These are phyloP conservation scores for Sphaerulina musiva DNA, from an alignment of 2,329 filamentous ascomycete species.

Conservation along the genomic window DNA sequence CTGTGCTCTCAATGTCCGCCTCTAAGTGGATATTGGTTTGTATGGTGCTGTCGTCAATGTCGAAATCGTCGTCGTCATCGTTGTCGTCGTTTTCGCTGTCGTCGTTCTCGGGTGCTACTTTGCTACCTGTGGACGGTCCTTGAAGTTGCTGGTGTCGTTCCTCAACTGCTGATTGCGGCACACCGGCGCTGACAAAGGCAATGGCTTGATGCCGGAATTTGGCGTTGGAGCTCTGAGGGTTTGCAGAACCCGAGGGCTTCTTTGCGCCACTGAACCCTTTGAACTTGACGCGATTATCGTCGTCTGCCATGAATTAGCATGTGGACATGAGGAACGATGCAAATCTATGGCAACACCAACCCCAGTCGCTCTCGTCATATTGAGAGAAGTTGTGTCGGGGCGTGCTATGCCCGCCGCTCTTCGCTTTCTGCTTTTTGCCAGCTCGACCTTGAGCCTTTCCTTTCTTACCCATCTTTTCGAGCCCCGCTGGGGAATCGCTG, in stretches of 20 bases:
- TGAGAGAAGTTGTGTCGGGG: slow-evolving; percentile 10
- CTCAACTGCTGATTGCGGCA: slow-evolving; percentile 34
- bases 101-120: slow-evolving; percentile 15
- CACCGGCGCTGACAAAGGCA: slow-evolving; percentile 56
- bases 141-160: slow-evolving; percentile 20
- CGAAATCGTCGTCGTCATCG: slow-evolving; percentile 21
- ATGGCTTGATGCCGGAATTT: slow-evolving; percentile 52
- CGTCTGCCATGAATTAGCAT: slow-evolving; percentile 15
- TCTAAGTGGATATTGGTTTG: slow-evolving; percentile 29
- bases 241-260: slow-evolving; percentile 14
- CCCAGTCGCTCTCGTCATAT: slow-evolving; percentile 17
- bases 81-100: slow-evolving; percentile 17
- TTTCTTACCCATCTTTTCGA: slow-evolving; percentile 19
- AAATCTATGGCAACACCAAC: slow-evolving; percentile 10
- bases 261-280: slow-evolving; percentile 25
- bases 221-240: slow-evolving; percentile 42
- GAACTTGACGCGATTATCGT: slow-evolving; percentile 22
- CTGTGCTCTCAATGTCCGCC: slow-evolving; percentile 28
- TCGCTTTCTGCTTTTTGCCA: slow-evolving; percentile 25
- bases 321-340: not conserved
- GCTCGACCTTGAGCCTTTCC: slow-evolving; percentile 24
- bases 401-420: slow-evolving; percentile 10
- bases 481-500: not conserved
- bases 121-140: not conserved
- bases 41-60: slow-evolving; percentile 24